These are phyloP conservation scores for Lepiota subincarnata DNA, from an alignment of 768 basidiomycete species.

Conservation along the genomic window DNA sequence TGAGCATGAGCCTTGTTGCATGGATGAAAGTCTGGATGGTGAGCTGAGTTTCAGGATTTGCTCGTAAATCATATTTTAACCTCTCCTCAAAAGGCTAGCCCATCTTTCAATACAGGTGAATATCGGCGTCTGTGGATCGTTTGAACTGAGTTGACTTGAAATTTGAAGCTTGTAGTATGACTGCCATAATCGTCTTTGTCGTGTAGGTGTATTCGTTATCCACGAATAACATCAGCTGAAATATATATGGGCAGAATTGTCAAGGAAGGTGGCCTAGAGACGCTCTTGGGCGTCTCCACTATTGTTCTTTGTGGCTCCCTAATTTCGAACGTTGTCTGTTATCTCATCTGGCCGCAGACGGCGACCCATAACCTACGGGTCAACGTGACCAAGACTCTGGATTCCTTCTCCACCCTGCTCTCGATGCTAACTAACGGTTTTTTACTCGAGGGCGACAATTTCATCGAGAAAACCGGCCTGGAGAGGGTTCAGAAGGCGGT, in stretches of 20 bases:
- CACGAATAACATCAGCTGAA: slow-evolving; percentile 4
- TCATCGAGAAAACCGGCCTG: slow-evolving; percentile 49
- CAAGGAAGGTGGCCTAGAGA: slow-evolving; percentile 82
- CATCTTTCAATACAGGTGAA: slow-evolving; percentile 84
- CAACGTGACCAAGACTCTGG: slow-evolving; percentile 81
- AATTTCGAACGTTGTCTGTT: slow-evolving; percentile 84
- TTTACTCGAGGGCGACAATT: slow-evolving; percentile 63
- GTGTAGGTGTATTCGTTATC: slow-evolving; percentile 44
- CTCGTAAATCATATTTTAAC: not conserved
- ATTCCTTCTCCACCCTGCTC: slow-evolving; percentile 86
- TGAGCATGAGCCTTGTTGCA: slow-evolving; percentile 76
- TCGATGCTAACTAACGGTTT: slow-evolving; percentile 81
- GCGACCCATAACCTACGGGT: slow-evolving; percentile 79
- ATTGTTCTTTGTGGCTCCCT: slow-evolving; percentile 74
- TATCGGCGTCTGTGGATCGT: not conserved
- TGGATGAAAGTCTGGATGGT: slow-evolving; percentile 93
- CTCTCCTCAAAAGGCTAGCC: slow-evolving; percentile 46
- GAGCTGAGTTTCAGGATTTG: slow-evolving; percentile 11
- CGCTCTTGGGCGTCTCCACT: slow-evolving; percentile 67
- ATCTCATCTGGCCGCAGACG: slow-evolving; percentile 77
- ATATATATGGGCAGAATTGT: slow-evolving; percentile 50
- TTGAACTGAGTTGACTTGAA: not conserved
- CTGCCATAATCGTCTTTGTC: slow-evolving; percentile 75
- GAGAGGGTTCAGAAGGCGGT: slow-evolving; percentile 76
- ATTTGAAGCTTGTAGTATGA: slow-evolving; percentile 74